Evolutionary conservation across 2,329 filamentous ascomycete species (phyloP).

Genomic region (Pseudogymnoascus destructans): DNA sequence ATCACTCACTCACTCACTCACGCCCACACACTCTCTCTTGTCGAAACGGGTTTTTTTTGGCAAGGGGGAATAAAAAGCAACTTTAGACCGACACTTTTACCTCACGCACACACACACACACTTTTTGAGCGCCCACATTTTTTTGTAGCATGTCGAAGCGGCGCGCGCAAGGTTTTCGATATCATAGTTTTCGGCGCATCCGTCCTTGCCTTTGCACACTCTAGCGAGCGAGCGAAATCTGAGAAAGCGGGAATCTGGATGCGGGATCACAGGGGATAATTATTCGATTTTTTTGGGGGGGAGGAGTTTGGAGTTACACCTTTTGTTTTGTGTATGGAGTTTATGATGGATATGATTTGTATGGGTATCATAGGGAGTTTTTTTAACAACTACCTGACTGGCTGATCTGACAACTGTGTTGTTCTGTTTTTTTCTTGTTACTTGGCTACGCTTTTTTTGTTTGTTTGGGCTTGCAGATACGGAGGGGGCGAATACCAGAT

Average conservation of each 20-base stretch:
- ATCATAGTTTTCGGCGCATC: not conserved
- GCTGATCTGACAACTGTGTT: not conserved
- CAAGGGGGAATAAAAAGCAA: not conserved
- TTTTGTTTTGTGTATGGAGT: not conserved
- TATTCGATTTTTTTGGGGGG: not conserved
- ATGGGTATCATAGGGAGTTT: not conserved
- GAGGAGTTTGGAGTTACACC: not conserved
- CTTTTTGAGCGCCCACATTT: not conserved
- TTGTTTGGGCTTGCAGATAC: not conserved
- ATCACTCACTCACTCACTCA: not conserved
- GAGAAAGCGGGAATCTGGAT: not conserved
- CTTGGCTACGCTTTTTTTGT: not conserved
- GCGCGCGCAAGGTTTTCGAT: not conserved
- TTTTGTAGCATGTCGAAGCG: not conserved
- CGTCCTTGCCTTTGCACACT: not conserved
- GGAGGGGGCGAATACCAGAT: not conserved
- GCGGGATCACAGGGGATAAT: not conserved
- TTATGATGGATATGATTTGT: slow-evolving; percentile 4
- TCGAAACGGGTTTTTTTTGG: not conserved
- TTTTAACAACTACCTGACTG: not conserved
- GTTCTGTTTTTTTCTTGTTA: not conserved
- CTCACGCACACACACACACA: not conserved
- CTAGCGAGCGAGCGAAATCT: not conserved
- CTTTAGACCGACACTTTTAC: not conserved
- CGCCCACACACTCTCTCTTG: not conserved